phyloP scores from a whole-genome alignment of 176 grass and related monocot species.

The Olyra latifolia region DNA sequence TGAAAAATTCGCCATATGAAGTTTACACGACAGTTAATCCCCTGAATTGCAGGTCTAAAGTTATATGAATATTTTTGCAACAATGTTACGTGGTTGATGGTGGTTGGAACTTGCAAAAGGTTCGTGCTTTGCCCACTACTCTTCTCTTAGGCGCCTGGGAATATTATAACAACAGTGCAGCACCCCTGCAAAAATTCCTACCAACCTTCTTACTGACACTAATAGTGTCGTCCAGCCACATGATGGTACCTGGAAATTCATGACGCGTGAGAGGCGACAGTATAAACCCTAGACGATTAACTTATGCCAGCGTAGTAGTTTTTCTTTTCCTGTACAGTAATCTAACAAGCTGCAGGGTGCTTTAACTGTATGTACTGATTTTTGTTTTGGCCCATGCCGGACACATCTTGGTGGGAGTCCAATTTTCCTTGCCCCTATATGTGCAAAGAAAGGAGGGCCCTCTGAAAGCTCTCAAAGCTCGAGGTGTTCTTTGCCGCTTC shows the following conservation, averaged over 20 bases:
- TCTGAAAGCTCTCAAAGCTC: conserved; percentile 52
- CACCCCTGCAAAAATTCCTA: conserved; percentile 1
- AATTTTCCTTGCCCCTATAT: conserved; percentile 1
- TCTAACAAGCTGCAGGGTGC: conserved; percentile 26
- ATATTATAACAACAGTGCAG: conserved; percentile 25
- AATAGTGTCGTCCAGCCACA: conserved; percentile 33
- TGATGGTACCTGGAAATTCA: conserved; percentile 27
- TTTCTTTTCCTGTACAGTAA: conserved; percentile 26
- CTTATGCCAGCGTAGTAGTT: conserved; percentile 16
- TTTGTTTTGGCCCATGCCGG: conserved; percentile 13
- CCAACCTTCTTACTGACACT: conserved; percentile 23
- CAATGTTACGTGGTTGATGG: conserved; percentile 38
- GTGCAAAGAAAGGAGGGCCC: conserved; percentile 27
- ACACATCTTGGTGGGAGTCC: conserved; percentile 44
- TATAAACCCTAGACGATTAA: conserved; percentile 41
- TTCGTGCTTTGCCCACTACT: conserved; percentile 17
- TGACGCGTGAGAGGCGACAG: conserved; percentile 38
- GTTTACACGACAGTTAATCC: conserved; percentile 32
- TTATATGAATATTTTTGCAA: conserved; percentile 17
- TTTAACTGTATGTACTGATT: conserved; percentile 37
- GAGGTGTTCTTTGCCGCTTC: conserved; percentile 57
- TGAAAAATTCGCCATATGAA: conserved; percentile 5
- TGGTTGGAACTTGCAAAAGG: conserved; percentile 48
- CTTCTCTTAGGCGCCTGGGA: neutral
- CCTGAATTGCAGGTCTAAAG: conserved; percentile 54